Percentiles rank a stretch among this genome's conserved stretches.
phyloP scores from a whole-genome alignment of 1,284 basidiomycete genomes.

The Pisolithus thermaeus region DNA sequence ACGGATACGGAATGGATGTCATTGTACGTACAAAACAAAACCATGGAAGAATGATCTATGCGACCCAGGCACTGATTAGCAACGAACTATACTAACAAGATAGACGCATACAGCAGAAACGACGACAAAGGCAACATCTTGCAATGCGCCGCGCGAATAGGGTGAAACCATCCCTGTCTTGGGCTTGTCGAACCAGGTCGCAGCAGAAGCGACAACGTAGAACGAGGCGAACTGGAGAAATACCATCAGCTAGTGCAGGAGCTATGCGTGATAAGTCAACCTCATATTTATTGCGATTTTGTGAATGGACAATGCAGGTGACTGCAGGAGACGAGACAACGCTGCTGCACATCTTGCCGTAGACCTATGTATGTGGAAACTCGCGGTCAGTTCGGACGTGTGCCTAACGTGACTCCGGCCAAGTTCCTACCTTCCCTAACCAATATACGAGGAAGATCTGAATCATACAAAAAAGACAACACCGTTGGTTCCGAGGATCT shows the following conservation, averaged over 20 bases:
- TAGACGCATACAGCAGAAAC: constrained; percentile 35
- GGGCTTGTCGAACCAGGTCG: constrained; percentile 50
- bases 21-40: constrained; percentile 32
- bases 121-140: constrained; percentile 37
- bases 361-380: constrained; percentile 30
- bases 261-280: constrained; percentile 21
- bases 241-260: constrained; percentile 46
- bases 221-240: constrained; percentile 47
- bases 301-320: constrained; percentile 28
- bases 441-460: constrained; percentile 30
- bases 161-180: constrained; percentile 29
- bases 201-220: constrained; percentile 43
- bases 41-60: constrained; percentile 45
- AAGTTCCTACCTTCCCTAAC: constrained; percentile 33
- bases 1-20: background rate
- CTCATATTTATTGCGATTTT: background rate
- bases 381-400: constrained; percentile 20
- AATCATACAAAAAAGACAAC: constrained; percentile 28
- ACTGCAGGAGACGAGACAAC: constrained; percentile 41
- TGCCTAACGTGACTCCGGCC: background rate
- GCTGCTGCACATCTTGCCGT: constrained; percentile 45
- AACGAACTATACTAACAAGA: background rate
- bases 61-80: background rate
- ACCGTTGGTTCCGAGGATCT: constrained; percentile 36
- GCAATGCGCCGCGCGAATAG: constrained; percentile 32